A percentile compares a stretch with the other conserved stretches of the same genome.
phyloP scores from a whole-genome alignment of 2,329 filamentous ascomycete species.

The Trichophyton schoenleinii region DNA sequence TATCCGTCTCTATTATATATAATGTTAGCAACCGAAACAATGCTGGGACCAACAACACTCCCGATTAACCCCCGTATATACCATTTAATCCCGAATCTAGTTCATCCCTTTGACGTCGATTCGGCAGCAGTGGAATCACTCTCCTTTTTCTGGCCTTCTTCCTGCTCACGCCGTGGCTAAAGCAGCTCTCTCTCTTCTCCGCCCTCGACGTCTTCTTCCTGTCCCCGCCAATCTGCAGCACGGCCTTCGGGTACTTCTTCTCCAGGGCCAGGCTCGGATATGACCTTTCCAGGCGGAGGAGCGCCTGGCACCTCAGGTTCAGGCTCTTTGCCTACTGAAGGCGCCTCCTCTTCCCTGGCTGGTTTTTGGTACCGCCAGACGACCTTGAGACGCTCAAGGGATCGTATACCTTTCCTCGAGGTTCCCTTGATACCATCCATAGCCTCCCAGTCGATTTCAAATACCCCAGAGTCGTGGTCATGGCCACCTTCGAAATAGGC shows the following conservation, averaged over 20 bases:
- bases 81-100: neutral
- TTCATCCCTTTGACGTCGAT: neutral
- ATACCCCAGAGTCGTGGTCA: slow-evolving; percentile 56
- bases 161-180: neutral
- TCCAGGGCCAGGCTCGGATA: slow-evolving; percentile 53
- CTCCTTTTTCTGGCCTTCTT: neutral
- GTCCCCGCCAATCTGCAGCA: slow-evolving; percentile 64
- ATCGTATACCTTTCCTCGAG: slow-evolving; percentile 64
- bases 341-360: slow-evolving; percentile 16
- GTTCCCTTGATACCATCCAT: slow-evolving; percentile 96
- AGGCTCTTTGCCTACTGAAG: slow-evolving; percentile 4
- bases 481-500: slow-evolving; percentile 76
- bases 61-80: neutral
- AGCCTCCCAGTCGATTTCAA: slow-evolving; percentile 58
- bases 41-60: neutral
- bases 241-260: slow-evolving; percentile 57
- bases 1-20: neutral
- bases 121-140: neutral
- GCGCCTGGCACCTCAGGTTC: slow-evolving; percentile 12
- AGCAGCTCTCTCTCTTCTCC: neutral
- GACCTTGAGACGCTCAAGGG: slow-evolving; percentile 69
- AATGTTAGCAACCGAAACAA: neutral
- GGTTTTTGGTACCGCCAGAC: slow-evolving; percentile 55
- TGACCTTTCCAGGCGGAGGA: slow-evolving; percentile 30
- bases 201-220: slow-evolving; percentile 4